Percentiles rank a stretch among this genome's conserved stretches.
Conservation (phyloP, 805 yeast species). For the Starmerella tilneyi region DNA sequence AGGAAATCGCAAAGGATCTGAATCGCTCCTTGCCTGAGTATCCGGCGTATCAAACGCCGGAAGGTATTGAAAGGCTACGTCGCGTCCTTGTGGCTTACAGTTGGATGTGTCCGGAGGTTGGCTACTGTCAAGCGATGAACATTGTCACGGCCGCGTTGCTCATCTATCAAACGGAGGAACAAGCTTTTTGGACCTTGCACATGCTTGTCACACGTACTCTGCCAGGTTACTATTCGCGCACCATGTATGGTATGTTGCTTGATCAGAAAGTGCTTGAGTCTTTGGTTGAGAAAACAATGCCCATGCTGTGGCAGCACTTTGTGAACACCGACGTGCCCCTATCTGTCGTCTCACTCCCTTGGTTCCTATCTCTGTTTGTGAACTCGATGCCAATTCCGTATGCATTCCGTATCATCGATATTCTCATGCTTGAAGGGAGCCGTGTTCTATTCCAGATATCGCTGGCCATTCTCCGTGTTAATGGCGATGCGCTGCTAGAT, state of each 20-base stretch:
- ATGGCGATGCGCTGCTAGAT: slow-evolving; percentile 69
- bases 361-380: slow-evolving; percentile 86
- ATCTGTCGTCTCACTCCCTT: slow-evolving; percentile 85
- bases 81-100: slow-evolving; percentile 88
- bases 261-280: slow-evolving; percentile 93
- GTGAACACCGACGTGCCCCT: slow-evolving; percentile 72
- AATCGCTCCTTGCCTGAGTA: slow-evolving; percentile 93
- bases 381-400: slow-evolving; percentile 90
- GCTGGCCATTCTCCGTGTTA: slow-evolving; percentile 75
- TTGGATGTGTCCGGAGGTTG: slow-evolving; percentile 94
- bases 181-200: slow-evolving; percentile 87
- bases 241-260: slow-evolving; percentile 92
- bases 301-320: slow-evolving; percentile 76
- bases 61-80: slow-evolving; percentile 76
- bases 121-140: slow-evolving; percentile 98
- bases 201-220: slow-evolving; percentile 72
- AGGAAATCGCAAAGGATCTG: slow-evolving; percentile 92
- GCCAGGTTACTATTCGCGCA: slow-evolving; percentile 92
- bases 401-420: slow-evolving; percentile 85
- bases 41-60: slow-evolving; percentile 77
- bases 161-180: slow-evolving; percentile 78
- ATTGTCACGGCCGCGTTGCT: slow-evolving; percentile 50
- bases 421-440: slow-evolving; percentile 82
- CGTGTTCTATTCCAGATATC: slow-evolving; percentile 86
- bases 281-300: slow-evolving; percentile 80